phyloP scores from a whole-genome alignment of 805 yeast genomes.

The Saturnispora sanitii region DNA sequence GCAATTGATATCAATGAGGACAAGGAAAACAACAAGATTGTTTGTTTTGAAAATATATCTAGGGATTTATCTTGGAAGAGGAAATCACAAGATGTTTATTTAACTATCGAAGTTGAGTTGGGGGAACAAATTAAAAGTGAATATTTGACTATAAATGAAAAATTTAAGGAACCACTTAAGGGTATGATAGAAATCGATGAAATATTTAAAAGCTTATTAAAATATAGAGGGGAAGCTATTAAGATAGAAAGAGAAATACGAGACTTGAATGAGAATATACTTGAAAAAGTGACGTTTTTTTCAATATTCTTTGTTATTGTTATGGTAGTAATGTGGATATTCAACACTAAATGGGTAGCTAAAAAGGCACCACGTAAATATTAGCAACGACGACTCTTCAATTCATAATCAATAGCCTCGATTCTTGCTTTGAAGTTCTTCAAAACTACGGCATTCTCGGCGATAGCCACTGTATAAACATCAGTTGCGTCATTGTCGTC shows the following conservation, averaged over 20 bases:
- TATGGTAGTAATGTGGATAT: too few species aligned
- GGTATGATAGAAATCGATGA: too few species aligned
- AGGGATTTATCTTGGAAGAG: slow-evolving; percentile 25
- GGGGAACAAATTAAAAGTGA: too few species aligned
- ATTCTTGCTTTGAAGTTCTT: not conserved
- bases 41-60: slow-evolving; percentile 26
- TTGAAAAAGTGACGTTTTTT: slow-evolving; percentile 2
- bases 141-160: too few species aligned
- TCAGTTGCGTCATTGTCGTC: not conserved
- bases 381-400: not conserved
- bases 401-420: not conserved
- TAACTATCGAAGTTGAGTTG: too few species aligned
- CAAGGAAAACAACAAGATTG: slow-evolving; percentile 12
- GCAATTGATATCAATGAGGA: not conserved
- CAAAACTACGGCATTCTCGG: not conserved
- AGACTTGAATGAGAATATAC: slow-evolving; percentile 1
- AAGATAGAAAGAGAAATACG: slow-evolving; percentile 17
- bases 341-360: too few species aligned
- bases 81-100: slow-evolving; percentile 14
- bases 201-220: too few species aligned
- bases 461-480: not conserved
- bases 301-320: too few species aligned
- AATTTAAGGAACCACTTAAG: too few species aligned
- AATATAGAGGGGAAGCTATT: too few species aligned
- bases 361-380: too few species aligned